These are phyloP conservation scores for Rubia occidens DNA, from an alignment of 305 asterid species.

Conservation along the genomic window DNA sequence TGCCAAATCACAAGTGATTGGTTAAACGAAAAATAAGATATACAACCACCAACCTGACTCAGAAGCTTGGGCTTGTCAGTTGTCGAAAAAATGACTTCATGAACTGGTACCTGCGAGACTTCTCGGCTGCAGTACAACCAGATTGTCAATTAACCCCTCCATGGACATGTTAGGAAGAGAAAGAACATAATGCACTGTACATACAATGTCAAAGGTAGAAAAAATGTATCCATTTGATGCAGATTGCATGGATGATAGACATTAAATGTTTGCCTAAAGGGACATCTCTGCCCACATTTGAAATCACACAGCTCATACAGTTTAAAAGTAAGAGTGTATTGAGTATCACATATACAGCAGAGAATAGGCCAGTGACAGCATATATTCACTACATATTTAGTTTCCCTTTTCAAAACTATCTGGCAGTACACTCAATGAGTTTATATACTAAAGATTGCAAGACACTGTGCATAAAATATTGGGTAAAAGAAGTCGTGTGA, in stretches of 20 bases:
- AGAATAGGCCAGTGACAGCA: background rate
- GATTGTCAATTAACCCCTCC: conserved; percentile 9
- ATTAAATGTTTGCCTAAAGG: background rate
- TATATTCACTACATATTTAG: background rate
- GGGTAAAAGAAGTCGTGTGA: background rate
- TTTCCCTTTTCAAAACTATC: background rate
- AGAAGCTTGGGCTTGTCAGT: conserved; percentile 90
- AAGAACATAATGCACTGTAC: background rate
- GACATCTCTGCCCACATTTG: background rate
- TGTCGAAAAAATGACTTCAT: conserved; percentile 85
- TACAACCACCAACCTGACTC: conserved; percentile 51
- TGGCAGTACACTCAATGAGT: background rate
- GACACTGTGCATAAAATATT: background rate
- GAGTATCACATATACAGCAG: background rate
- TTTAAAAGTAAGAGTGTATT: background rate
- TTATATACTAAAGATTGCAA: background rate
- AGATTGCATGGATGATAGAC: background rate
- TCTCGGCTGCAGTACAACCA: conserved; percentile 53
- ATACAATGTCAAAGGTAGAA: background rate
- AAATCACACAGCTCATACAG: background rate
- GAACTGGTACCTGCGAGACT: conserved; percentile 39
- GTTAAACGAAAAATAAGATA: background rate
- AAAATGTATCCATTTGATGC: background rate
- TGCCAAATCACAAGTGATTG: background rate
- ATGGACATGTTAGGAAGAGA: background rate